A percentile compares a stretch with the other conserved stretches of the same genome.
These are phyloP conservation scores for Rhizopogon parksii DNA, from an alignment of 1,284 basidiomycete species.

Conservation along the genomic window DNA sequence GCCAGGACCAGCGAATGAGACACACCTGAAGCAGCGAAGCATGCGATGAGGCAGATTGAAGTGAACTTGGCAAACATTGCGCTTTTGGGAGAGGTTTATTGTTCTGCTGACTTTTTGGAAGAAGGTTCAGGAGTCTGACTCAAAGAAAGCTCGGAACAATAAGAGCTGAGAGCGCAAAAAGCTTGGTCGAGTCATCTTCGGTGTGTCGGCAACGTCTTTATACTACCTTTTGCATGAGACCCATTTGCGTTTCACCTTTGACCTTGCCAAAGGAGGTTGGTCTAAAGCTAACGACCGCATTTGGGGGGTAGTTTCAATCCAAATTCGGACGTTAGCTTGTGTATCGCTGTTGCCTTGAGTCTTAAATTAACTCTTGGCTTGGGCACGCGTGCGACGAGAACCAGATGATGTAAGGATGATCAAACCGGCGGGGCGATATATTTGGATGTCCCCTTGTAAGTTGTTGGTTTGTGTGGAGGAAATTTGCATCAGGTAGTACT, in stretches of 20 bases:
- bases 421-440: not conserved
- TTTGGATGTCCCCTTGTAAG: slow-evolving; percentile 19
- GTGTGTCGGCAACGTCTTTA: slow-evolving; percentile 17
- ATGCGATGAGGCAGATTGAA: slow-evolving; percentile 24
- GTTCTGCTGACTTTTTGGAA: slow-evolving; percentile 13
- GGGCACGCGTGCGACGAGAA: slow-evolving; percentile 2
- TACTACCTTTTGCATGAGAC: slow-evolving; percentile 10
- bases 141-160: slow-evolving; percentile 23
- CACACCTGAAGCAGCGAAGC: slow-evolving; percentile 21
- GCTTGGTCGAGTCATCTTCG: slow-evolving; percentile 15
- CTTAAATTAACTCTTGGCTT: not conserved
- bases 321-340: slow-evolving; percentile 25
- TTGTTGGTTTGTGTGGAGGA: not conserved
- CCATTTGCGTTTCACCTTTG: slow-evolving; percentile 12
- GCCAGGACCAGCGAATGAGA: not conserved
- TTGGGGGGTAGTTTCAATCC: slow-evolving; percentile 21
- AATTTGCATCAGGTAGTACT: not conserved
- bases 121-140: not conserved
- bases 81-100: slow-evolving; percentile 24
- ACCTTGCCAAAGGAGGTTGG: slow-evolving; percentile 23
- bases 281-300: slow-evolving; percentile 16
- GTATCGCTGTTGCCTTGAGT: not conserved
- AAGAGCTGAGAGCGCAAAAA: slow-evolving; percentile 18
- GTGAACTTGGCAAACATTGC: slow-evolving; percentile 22
- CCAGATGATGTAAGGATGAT: not conserved